These are phyloP conservation scores for Botryotinia narcissicola DNA, from an alignment of 2,329 filamentous ascomycete species.

Conservation along the genomic window DNA sequence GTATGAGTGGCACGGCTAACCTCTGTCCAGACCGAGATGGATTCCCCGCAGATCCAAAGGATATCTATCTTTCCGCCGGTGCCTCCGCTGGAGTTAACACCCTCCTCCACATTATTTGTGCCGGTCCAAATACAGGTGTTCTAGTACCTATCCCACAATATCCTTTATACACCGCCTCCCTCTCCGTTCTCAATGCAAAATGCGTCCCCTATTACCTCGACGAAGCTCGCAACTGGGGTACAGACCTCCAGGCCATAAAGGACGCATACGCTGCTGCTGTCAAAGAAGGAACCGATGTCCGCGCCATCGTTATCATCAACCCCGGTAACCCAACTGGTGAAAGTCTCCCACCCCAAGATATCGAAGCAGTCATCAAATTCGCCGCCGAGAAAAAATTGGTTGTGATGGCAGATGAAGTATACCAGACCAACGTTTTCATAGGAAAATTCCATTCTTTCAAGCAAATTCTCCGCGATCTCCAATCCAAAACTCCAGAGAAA, in stretches of 20 bases:
- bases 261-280: slow-evolving; percentile 71
- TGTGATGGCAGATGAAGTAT: slow-evolving; percentile 93
- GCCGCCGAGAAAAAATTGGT: slow-evolving; percentile 83
- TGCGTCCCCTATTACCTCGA: slow-evolving; percentile 94
- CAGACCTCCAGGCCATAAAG: slow-evolving; percentile 76
- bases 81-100: slow-evolving; percentile 95
- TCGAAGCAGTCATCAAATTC: slow-evolving; percentile 82
- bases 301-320: slow-evolving; percentile 96
- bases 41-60: slow-evolving; percentile 73
- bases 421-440: slow-evolving; percentile 97
- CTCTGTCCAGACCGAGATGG: slow-evolving; percentile 69
- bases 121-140: slow-evolving; percentile 72
- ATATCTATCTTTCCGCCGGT: slow-evolving; percentile 88
- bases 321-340: slow-evolving; percentile 96
- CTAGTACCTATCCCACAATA: slow-evolving; percentile 97
- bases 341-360: slow-evolving; percentile 73
- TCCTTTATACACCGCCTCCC: slow-evolving; percentile 91
- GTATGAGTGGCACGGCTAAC: slow-evolving; percentile 18
- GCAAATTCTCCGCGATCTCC: slow-evolving; percentile 75
- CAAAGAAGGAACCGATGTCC: slow-evolving; percentile 76
- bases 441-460: slow-evolving; percentile 97
- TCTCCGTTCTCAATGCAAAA: slow-evolving; percentile 78
- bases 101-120: slow-evolving; percentile 84
- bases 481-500: slow-evolving; percentile 68
- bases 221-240: slow-evolving; percentile 83